Evolutionary conservation across 768 basidiomycete genomes (phyloP), one percentile per base, ranked within the genome.

Genomic region (Coprinellus aureogranulatus): DNA sequence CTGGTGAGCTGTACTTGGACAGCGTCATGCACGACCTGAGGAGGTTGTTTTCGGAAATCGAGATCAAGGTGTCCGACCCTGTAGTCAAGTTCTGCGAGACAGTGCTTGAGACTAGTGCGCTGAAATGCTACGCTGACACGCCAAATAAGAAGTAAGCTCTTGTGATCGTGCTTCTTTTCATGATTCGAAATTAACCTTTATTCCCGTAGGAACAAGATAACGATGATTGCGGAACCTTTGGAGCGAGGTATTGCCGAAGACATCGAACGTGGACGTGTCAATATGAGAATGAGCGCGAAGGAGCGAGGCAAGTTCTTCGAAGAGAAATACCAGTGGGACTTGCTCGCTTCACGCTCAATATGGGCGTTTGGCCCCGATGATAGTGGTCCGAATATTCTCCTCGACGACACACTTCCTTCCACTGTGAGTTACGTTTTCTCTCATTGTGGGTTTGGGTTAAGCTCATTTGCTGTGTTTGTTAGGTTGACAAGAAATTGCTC

Each of bases 341-440:
- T 98, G 65, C 83, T 99, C 58, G 96, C 97, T 1, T 96, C 94
- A 44, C 83, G 97, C 58, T 98, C 95, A 64, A 97, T 99, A 78
- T 99, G 97, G 97, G 94, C 97, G 22, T 99, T 99, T 72, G 97
- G 97, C 20, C 97, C 97, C 2, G 94, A 98, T 63, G 96, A 98
- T 45, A 88, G 85, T 61, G 97, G 97, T 0, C 85, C 96, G 9
- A 99, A 99, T 70, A 83, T 96, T 60, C 77, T 98, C 42, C 75
- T 98, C 64, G 96, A 99, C 68, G 97, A 99, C 67, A 98, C 97
- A 2, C 75, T 99, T 18, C 97, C 97, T 3, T 94, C 91, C 5
- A 92, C 96, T 77, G 92, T 91, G 60, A 59, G 76, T 62, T 37
- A 25, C 56, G 28, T 34, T 49, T 37, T 59, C 52, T 59, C 49